A percentile compares a stretch with the other conserved stretches of the same genome.
Evolutionary conservation across 1,284 basidiomycete species (phyloP).

Genomic region (Fistulinella cinereoalba): DNA sequence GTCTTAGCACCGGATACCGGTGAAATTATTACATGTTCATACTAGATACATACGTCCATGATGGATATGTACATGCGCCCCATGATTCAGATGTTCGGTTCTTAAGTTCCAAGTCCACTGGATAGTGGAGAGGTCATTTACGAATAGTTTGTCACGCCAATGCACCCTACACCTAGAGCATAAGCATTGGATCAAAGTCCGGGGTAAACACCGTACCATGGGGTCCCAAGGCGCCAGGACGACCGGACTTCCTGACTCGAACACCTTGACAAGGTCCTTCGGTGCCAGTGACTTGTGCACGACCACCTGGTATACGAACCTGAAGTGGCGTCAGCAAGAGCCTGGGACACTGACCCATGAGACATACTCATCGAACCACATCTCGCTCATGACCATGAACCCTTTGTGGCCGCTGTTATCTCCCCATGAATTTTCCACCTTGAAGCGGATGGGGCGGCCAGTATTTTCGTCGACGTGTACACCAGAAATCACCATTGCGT

Average conservation of each 20-base stretch:
- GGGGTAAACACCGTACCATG: slow-evolving; percentile 56
- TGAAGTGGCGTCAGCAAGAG: slow-evolving; percentile 27
- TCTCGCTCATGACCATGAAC: slow-evolving; percentile 88
- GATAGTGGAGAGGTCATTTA: too few relatives aligned
- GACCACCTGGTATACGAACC: slow-evolving; percentile 86
- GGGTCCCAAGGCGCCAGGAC: slow-evolving; percentile 88
- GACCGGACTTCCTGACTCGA: slow-evolving; percentile 60
- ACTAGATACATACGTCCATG: too few relatives aligned
- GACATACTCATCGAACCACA: slow-evolving; percentile 88
- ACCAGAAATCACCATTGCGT: slow-evolving; percentile 91
- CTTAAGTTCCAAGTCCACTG: too few relatives aligned
- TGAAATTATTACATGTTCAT: too few relatives aligned
- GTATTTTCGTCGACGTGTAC: slow-evolving; percentile 77
- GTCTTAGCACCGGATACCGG: too few relatives aligned
- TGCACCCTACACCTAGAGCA: slow-evolving; percentile 26
- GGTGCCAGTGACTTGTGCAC: slow-evolving; percentile 78
- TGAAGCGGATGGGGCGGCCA: slow-evolving; percentile 82
- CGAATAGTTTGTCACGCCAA: slow-evolving; percentile 23
- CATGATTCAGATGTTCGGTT: too few relatives aligned
- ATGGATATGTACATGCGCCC: too few relatives aligned
- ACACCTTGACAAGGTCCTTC: slow-evolving; percentile 77
- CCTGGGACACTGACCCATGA: not conserved
- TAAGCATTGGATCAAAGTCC: slow-evolving; percentile 1
- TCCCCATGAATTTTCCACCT: slow-evolving; percentile 96
- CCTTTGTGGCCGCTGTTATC: slow-evolving; percentile 80